Percentiles rank a stretch among this genome's conserved stretches.
These are phyloP conservation scores for Platanthera guangdongensis DNA, from an alignment of 106 monocot species.

Conservation along the genomic window DNA sequence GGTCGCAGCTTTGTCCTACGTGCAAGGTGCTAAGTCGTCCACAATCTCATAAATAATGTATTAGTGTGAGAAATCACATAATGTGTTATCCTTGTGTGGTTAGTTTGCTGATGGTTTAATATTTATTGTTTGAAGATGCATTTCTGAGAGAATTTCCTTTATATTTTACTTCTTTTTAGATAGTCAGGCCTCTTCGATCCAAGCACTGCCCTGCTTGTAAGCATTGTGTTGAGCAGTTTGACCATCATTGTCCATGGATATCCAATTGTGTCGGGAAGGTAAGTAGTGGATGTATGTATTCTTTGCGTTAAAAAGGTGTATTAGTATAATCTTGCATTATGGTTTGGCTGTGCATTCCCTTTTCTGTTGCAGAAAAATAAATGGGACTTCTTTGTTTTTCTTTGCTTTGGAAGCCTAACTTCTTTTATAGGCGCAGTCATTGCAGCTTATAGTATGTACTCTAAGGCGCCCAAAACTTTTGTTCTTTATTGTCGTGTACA, in stretches of 20 bases:
- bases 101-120: neutral
- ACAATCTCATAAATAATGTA: neutral
- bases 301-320: too few species aligned
- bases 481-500: conserved; percentile 3
- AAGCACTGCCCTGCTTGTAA: conserved; percentile 88
- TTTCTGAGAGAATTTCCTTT: neutral
- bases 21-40: conserved; percentile 56
- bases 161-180: conserved; percentile 32
- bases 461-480: neutral
- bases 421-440: conserved; percentile 41
- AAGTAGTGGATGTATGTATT: conserved; percentile 9
- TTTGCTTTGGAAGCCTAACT: conserved; percentile 64
- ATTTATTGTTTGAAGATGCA: neutral
- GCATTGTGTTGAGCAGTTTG: conserved; percentile 88
- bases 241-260: conserved; percentile 95
- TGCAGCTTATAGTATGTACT: conserved; percentile 54
- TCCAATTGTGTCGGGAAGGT: conserved; percentile 99
- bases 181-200: conserved; percentile 82
- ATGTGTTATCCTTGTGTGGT: neutral
- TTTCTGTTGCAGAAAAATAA: conserved; percentile 62
- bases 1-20: conserved; percentile 88
- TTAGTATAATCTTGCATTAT: neutral
- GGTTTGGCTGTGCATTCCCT: neutral
- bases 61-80: neutral
- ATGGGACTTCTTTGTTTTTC: conserved; percentile 77